Conservation (phyloP, 129 eudicot species). For the Flaveria sonorensis region DNA sequence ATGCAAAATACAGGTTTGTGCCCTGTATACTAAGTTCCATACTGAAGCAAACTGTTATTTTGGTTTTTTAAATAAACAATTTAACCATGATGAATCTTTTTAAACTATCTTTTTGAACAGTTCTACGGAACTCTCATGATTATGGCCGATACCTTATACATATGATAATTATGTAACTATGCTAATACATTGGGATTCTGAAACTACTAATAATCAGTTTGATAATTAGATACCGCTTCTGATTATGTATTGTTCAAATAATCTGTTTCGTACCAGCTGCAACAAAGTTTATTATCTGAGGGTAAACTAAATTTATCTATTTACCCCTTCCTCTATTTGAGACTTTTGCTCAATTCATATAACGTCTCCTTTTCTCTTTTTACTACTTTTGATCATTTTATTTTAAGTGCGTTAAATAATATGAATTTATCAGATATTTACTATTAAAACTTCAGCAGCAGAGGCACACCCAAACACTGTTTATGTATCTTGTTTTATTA, state of each 20-base stretch:
- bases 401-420: too few species aligned
- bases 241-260: too few species aligned
- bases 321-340: neutral
- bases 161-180: too few species aligned
- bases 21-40: constrained; percentile 3
- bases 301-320: neutral
- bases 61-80: neutral
- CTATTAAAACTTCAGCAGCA: too few species aligned
- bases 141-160: neutral
- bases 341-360: too few species aligned
- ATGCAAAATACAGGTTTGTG: constrained; percentile 86
- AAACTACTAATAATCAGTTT: neutral
- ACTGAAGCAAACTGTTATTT: constrained; percentile 3
- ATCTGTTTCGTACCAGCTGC: neutral
- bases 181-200: neutral
- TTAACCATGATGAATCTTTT: constrained; percentile 5
- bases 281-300: neutral
- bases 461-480: too few species aligned
- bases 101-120: neutral
- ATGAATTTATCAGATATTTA: too few species aligned
- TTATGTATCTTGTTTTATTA: too few species aligned
- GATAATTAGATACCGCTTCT: too few species aligned
- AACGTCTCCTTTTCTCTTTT: too few species aligned
- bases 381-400: too few species aligned
- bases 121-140: constrained; percentile 1